Conservation (phyloP, 805 yeast species). For the Ogataea saltuana region DNA sequence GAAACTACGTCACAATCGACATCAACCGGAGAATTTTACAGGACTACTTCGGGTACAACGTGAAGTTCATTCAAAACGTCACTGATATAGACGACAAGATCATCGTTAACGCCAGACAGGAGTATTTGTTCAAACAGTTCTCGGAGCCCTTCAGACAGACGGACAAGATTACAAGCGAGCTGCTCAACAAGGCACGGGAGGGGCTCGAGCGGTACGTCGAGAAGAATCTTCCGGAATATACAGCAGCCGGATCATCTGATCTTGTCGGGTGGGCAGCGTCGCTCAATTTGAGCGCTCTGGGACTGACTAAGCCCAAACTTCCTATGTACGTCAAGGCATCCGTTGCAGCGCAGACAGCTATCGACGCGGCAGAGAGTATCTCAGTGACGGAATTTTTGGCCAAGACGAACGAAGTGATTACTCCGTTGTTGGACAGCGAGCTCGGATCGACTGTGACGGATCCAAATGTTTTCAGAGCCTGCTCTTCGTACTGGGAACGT, state of each 20-base stretch:
- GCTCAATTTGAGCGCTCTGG: conserved; percentile 51
- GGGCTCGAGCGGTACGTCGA: conserved; percentile 52
- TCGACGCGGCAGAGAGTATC: conserved; percentile 28
- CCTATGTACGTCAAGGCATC: conserved; percentile 80
- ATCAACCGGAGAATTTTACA: conserved; percentile 86
- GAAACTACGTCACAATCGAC: conserved; percentile 94
- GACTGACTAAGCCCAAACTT: conserved; percentile 71
- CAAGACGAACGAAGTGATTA: conserved; percentile 70
- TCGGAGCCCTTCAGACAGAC: conserved; percentile 33
- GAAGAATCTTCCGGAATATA: conserved; percentile 53
- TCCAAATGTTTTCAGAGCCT: conserved; percentile 75
- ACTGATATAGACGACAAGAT: conserved; percentile 99
- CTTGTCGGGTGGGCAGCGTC: conserved; percentile 54
- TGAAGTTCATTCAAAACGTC: conserved; percentile 90
- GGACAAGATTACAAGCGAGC: conserved; percentile 35
- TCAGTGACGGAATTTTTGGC: conserved; percentile 43
- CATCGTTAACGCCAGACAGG: conserved; percentile 91
- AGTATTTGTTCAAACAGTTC: conserved; percentile 70
- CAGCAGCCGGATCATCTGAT: conserved; percentile 30
- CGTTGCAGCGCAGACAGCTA: conserved; percentile 48
- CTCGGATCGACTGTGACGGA: conserved; percentile 79
- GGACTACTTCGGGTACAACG: conserved; percentile 88
- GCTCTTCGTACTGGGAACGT: conserved; percentile 89
- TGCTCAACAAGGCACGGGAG: conserved; percentile 40
- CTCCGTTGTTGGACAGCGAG: conserved; percentile 69